A percentile compares a stretch with the other conserved stretches of the same genome.
Conservation (phyloP, 768 basidiomycete genomes). For the Tylopilus intermedius region DNA sequence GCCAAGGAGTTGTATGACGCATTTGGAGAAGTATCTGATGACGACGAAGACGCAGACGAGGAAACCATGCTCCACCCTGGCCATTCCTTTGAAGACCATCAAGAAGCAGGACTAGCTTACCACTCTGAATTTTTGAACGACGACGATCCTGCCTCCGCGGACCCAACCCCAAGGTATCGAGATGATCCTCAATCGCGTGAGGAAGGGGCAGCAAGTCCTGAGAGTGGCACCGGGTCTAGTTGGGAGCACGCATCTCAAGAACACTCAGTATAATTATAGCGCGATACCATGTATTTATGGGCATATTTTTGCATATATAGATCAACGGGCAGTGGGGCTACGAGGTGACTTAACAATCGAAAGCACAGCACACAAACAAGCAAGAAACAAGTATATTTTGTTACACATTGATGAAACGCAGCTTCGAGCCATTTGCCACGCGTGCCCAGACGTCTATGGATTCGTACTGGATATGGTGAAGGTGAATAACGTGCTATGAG, state of each 20-base stretch:
- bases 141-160: slow-evolving; percentile 47
- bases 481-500: slow-evolving; percentile 2
- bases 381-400: not conserved
- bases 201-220: slow-evolving; percentile 29
- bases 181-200: slow-evolving; percentile 47
- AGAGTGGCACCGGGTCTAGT: slow-evolving; percentile 50
- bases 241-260: slow-evolving; percentile 67
- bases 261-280: slow-evolving; percentile 18
- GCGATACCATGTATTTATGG: slow-evolving; percentile 12
- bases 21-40: slow-evolving; percentile 86
- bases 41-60: slow-evolving; percentile 77
- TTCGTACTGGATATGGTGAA: slow-evolving; percentile 64
- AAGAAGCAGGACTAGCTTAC: slow-evolving; percentile 45
- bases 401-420: slow-evolving; percentile 56
- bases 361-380: slow-evolving; percentile 2
- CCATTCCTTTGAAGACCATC: slow-evolving; percentile 29
- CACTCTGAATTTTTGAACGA: slow-evolving; percentile 84
- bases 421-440: slow-evolving; percentile 77
- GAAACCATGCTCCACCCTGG: slow-evolving; percentile 53
- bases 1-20: slow-evolving; percentile 95
- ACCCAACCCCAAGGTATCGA: slow-evolving; percentile 33
- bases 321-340: slow-evolving; percentile 4
- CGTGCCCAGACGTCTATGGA: slow-evolving; percentile 74
- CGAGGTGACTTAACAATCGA: slow-evolving; percentile 13
- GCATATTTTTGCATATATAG: slow-evolving; percentile 16